These are phyloP conservation scores for Candida hungchunana DNA, from an alignment of 805 yeast species.

Conservation along the genomic window DNA sequence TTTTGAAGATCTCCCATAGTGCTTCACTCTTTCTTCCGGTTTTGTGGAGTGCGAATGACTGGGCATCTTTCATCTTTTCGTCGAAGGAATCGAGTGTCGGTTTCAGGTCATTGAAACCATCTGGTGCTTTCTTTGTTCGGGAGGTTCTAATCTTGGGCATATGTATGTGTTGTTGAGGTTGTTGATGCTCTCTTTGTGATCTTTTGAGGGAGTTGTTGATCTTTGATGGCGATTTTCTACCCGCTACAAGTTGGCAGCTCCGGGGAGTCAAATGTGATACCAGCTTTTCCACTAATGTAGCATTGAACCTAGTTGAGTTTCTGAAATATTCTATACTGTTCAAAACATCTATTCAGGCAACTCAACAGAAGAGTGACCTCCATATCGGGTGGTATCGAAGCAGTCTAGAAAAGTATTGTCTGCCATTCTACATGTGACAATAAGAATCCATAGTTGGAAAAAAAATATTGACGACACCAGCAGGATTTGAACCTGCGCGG, in stretches of 20 bases:
- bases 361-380: too few relatives aligned
- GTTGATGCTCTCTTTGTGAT: too few relatives aligned
- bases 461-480: constrained; percentile 36
- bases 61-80: constrained; percentile 51
- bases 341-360: too few relatives aligned
- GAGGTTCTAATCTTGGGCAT: constrained; percentile 46
- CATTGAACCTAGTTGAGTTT: too few relatives aligned
- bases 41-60: constrained; percentile 34
- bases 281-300: too few relatives aligned
- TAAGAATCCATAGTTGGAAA: not conserved
- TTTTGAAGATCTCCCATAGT: constrained; percentile 63
- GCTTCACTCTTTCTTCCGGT: constrained; percentile 49
- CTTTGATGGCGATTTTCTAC: too few relatives aligned
- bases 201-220: too few relatives aligned
- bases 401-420: constrained; percentile 1
- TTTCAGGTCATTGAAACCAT: constrained; percentile 65
- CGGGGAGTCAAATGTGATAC: too few relatives aligned
- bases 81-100: constrained; percentile 62
- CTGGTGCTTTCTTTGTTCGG: constrained; percentile 56
- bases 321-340: too few relatives aligned
- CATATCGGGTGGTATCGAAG: too few relatives aligned
- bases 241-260: too few relatives aligned
- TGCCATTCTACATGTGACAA: constrained; percentile 7
- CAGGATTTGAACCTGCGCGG: constrained; percentile 49
- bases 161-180: not conserved